Base-by-base conservation (phyloP, 2,329 filamentous ascomycete genomes). In the Clathrospora elynae region DNA sequence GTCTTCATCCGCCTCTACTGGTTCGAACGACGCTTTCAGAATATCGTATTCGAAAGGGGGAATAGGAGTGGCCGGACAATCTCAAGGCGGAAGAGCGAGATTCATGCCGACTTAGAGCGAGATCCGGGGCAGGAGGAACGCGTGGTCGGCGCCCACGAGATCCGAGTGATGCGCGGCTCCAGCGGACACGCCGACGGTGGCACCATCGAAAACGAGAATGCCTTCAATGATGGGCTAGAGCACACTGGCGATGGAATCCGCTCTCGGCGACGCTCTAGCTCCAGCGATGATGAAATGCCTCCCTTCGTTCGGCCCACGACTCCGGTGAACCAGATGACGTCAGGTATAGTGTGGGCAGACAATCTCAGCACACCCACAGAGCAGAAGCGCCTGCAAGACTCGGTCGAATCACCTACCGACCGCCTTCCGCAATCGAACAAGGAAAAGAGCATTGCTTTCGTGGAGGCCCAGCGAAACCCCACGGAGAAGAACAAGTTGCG, bases 11-110 rank as follows among this genome's bases (percentile, higher is more conserved):
- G 93, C 17, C 77, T 99, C 2, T 96, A 96, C 72, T 99, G 92
- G 92, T 99, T 99, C 66, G 91, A 99, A 71, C 96, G 95, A 71
- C 83, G 91, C 6, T 97, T 99, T 66, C 87, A 95, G 65, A 80
- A 88, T 59, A 81, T 96, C 53, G 90, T 87, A 10, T 79, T 78
- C 22, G 88, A 95, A 58, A 84, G 88, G 1, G 82, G 83, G 40
- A 77, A 74, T 29, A 25, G 29, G 13, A 37, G 49, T 18, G 75
- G 91, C 39, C 78, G 79, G 39, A 87, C 63, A 71, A 82, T 73
- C 72, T 85, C 65, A 72, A 74, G 74, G 40, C 79, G 73, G 33
- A 73, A 73, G 57, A 81, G 69, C 35, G 62, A 73, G 25, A 72
- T 64, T 35, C 75, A 74, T 32, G 67, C 69, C n/a, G 74, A 76